These are phyloP conservation scores for Orbilia oligospora DNA, from an alignment of 2,329 filamentous ascomycete species.

Conservation along the genomic window DNA sequence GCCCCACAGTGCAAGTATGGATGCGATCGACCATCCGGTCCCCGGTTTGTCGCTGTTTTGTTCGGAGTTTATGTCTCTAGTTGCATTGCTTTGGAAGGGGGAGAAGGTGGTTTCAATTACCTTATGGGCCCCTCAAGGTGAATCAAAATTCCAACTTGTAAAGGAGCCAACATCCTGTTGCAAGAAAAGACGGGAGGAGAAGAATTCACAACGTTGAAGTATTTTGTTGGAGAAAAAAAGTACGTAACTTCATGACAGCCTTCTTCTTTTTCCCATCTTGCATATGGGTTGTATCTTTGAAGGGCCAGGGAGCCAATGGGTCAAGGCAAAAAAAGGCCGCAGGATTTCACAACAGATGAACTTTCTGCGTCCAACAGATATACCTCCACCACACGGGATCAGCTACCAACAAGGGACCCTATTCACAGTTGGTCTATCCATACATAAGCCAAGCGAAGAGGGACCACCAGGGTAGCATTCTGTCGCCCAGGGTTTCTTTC, in stretches of 20 bases:
- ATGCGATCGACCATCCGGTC: background rate
- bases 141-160: conserved; percentile 12
- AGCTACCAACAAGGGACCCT: conserved; percentile 7
- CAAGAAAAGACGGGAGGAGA: background rate
- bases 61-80: background rate
- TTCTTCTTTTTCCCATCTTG: background rate
- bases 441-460: conserved; percentile 26
- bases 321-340: background rate
- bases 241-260: background rate
- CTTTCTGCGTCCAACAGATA: background rate
- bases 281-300: background rate
- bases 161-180: conserved; percentile 20
- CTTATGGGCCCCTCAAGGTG: background rate
- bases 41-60: background rate
- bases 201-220: background rate
- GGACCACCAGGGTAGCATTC: conserved; percentile 4
- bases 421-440: conserved; percentile 6
- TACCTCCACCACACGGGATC: conserved; percentile 15
- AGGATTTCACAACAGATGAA: conserved; percentile 4
- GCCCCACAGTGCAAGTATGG: conserved; percentile 15
- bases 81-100: conserved; percentile 11
- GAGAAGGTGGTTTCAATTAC: background rate
- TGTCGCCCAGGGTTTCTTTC: conserved; percentile 5
- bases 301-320: background rate
- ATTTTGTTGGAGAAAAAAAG: conserved; percentile 1